Base-by-base conservation (phyloP, 1,284 basidiomycete species). In the Trichosporon sp. region DNA sequence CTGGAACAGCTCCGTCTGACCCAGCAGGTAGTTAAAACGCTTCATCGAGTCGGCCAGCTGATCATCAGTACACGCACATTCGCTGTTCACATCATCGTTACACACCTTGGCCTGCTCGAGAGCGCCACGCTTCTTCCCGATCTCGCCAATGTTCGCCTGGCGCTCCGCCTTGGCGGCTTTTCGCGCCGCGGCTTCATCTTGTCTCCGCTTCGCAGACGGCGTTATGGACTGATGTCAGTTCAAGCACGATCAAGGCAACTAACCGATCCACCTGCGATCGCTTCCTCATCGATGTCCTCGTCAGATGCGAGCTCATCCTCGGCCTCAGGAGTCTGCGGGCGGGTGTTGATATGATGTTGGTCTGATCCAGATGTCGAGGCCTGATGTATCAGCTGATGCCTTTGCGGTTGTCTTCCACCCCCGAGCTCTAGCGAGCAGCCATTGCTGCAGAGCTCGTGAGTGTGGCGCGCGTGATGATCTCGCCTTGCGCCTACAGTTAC, bases 1-100 rank as follows among this genome's bases (percentile, higher is more conserved):
- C 72, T 92, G 91, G 83, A 97, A 97, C 16, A 96, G 83, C 71
- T 97, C 95, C 0, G 93, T 97, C 79, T 97, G 93, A 7, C 94
- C 95, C 0, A 97, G 85, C 16, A 97, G 85, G 79, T 95, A 96
- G 8, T 90, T 92, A 78, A 96, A 97, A 13, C 92, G 88, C 80
- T 96, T 97, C 71, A 96, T 90, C 32, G 92, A 91, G 74, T 96
- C 94, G n/a, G 90, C 82, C 33, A 93, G 85, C 91, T 95, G 69
- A n/a, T 5, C 2, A 46, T 64, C 37, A 62, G 63, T 37, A n/a
- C 16, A 21, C 37, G 34, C 14, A 16, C 58, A 31, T n/a, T n/a
- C 40, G 2, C 6, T 23, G 10, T n/a, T 6, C 14, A 27, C 8
- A 7, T 11, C 10, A 27, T 11, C 49, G 40, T 8, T 60, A 34